Evolutionary conservation across 495 filamentous ascomycete species (phyloP), one percentile per base, ranked within the genome.

Genomic region (Bathelium albidoporum): DNA sequence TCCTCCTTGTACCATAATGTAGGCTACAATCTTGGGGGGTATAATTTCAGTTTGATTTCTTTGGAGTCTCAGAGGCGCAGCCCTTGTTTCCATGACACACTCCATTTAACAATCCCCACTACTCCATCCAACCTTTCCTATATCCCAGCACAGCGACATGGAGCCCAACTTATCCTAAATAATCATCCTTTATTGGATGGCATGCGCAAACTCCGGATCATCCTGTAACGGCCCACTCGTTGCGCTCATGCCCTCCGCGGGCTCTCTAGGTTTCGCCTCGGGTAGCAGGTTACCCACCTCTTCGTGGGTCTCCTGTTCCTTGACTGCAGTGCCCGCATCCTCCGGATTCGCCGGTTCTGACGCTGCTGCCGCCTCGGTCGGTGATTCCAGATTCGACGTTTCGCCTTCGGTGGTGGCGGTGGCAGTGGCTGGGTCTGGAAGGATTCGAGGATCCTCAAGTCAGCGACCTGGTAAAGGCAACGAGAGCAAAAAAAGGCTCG

Each of bases 211-310:
- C 60, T 70, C 69, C 18, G 69, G 69, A 43, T 67, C 64, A 59
- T 69, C 69, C 31, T 69, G 68, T 16, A 71, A 59, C 28, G 69
- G 69, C 24, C 69, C 69, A 34, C 65, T 67, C 20, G 69, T 71
- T 0, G 69, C 69, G 52, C 68, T 70, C 69, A 71, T 71, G 45
- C 67, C 69, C 2, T 68, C 68, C 18, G 65, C 69, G 14, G 59
- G 58, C 29, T 59, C 34, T 1, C 45, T 36, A 26, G 64, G n/a
- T 43, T 60, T 65, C 28, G 63, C 59, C 10, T 45, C 41, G 7
- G 66, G 59, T 28, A 63, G 59, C 59, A 36, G n/a, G 22, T 58
- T 58, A 1, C 53, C 31, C 11, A 41, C 59, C 18, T 3, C 34
- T n/a, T 62, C 66, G 4, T 29, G 45, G 32, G 53, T 68, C 39